Evolutionary conservation across 2,329 filamentous ascomycete genomes (phyloP).

Genomic region (Ceratocystis smalleyi): DNA sequence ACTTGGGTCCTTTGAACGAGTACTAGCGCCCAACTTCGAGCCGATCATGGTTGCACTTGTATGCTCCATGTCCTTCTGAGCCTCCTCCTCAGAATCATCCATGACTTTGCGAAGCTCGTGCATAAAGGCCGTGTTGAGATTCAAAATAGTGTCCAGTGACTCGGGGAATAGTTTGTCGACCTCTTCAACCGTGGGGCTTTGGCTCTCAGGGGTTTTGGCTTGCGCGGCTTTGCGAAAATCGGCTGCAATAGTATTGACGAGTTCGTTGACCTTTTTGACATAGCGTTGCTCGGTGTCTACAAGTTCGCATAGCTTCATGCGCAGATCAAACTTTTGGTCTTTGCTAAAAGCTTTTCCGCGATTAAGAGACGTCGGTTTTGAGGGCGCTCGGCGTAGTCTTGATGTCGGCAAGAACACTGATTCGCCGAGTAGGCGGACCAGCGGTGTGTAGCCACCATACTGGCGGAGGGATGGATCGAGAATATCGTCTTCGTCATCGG

Average conservation of each 20-base stretch:
- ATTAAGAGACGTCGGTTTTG: conserved; percentile 67
- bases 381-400: conserved; percentile 69
- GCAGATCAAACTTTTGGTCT: conserved; percentile 68
- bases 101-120: conserved; percentile 59
- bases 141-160: conserved; percentile 64
- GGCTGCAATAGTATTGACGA: conserved; percentile 65
- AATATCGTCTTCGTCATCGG: conserved; percentile 49
- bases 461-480: conserved; percentile 48
- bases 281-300: conserved; percentile 91
- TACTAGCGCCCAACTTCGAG: conserved; percentile 30
- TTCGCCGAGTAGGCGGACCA: conserved; percentile 68
- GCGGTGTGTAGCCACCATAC: conserved; percentile 61
- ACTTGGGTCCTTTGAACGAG: conserved; percentile 51
- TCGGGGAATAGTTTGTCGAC: conserved; percentile 65
- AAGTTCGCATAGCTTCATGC: conserved; percentile 78
- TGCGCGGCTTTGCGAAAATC: conserved; percentile 62
- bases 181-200: conserved; percentile 56
- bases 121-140: conserved; percentile 69
- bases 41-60: conserved; percentile 29
- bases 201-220: conserved; percentile 41
- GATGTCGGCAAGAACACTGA: conserved; percentile 77
- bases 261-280: conserved; percentile 68
- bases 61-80: conserved; percentile 58
- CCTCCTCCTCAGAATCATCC: conserved; percentile 69
- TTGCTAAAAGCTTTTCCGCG: conserved; percentile 61